Base-by-base conservation (phyloP, 352 stramenopile species). In the Phytophthora sansomeana region DNA sequence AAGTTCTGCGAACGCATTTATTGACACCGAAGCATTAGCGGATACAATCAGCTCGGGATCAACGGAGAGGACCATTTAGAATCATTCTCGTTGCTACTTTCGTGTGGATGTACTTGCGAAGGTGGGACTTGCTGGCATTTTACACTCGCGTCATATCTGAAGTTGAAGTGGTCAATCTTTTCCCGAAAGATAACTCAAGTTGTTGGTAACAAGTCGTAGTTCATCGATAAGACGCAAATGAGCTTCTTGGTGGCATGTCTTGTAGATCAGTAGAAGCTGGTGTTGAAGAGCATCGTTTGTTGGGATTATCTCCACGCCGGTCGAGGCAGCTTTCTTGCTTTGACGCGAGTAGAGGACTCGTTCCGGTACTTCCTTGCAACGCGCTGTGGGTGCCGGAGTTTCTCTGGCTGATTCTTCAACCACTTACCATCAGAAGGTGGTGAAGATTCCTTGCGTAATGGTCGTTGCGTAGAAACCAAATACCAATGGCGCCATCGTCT, bases 231-330 rank as follows among this genome's bases (percentile, higher is more conserved):
- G 21, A 24, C 21, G 36, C 14, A 21, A 10, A 41, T 48, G 17
- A 48, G 17, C 41, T 48, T 48, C 44, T 35, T 19, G 49, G 19
- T 38, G 33, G 32, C 19, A 41, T 17, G 29, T 19, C 19, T 33
- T 46, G 19, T 19, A 46, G 41, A 58, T 48, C 21, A 19, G 8
- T n/a, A 29, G 13, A 46, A 17, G 19, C n/a, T 5, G 6, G 21
- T 24, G 21, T 24, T 24, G 21, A 24, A 24, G 21, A 24, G 42
- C 38, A 26, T n/a, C n/a, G 19, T 19, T 43, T 43, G 19, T 21
- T 28, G 29, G 28, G 39, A 42, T 24, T 68, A 68, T 21, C 51
- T 48, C 59, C 59, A 68, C 35, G 43, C 50, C 21, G 59, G 59
- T 19, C 59, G 49, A n/a, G 41, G 42, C 28, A 56, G n/a, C 17